Conservation (phyloP, 371 early-diverging fungal genomes). For the Dentiscutata heterogama region DNA sequence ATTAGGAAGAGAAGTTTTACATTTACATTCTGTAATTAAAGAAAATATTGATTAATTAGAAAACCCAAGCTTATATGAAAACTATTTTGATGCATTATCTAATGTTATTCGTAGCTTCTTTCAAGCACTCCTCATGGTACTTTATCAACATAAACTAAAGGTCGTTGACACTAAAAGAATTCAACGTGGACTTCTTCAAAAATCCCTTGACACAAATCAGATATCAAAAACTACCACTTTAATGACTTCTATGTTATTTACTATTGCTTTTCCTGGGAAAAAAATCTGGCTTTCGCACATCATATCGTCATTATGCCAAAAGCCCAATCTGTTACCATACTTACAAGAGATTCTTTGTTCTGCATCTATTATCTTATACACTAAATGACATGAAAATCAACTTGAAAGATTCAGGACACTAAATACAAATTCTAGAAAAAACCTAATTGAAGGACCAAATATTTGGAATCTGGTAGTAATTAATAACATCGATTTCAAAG, state of each 20-base stretch:
- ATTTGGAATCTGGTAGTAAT: conserved; percentile 10
- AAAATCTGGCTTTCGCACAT: background rate
- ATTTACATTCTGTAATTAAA: too few relatives aligned
- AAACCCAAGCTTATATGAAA: too few relatives aligned
- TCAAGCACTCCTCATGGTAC: too few relatives aligned
- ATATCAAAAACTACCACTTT: too few relatives aligned
- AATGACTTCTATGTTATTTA: background rate
- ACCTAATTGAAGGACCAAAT: background rate
- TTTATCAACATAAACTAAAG: too few relatives aligned
- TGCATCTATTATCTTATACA: background rate
- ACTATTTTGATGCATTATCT: too few relatives aligned
- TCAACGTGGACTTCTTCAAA: too few relatives aligned
- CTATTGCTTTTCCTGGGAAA: background rate
- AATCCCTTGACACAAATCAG: too few relatives aligned
- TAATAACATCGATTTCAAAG: conserved; percentile 18
- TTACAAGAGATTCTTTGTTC: background rate
- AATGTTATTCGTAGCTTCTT: too few relatives aligned
- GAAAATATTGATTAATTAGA: too few relatives aligned
- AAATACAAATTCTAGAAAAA: background rate
- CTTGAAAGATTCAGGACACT: background rate
- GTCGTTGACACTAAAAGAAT: too few relatives aligned
- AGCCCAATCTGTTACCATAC: background rate
- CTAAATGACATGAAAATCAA: background rate
- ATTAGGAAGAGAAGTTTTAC: too few relatives aligned
- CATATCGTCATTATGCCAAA: background rate